These are phyloP conservation scores for Taphrina pruni DNA, from an alignment of 1,139 yeast species.

Conservation along the genomic window DNA sequence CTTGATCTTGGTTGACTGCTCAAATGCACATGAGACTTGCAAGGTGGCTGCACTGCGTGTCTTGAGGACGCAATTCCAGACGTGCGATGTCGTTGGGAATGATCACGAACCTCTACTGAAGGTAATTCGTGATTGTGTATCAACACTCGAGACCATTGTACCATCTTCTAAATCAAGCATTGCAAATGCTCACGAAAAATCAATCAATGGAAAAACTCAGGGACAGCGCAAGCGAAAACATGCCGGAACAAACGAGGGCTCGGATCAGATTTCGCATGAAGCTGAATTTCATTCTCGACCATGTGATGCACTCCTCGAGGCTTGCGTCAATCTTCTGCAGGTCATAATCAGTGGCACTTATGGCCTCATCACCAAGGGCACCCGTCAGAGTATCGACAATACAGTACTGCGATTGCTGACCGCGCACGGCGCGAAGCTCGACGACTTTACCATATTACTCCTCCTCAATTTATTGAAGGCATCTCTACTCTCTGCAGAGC, in stretches of 20 bases:
- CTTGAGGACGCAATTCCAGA: neutral
- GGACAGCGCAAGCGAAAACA: constrained; percentile 32
- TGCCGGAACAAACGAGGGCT: constrained; percentile 29
- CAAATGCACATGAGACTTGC: neutral
- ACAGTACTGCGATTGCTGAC: constrained; percentile 4
- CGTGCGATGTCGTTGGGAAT: constrained; percentile 2
- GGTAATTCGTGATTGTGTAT: constrained; percentile 1
- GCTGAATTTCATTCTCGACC: constrained; percentile 28
- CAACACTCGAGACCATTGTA: constrained; percentile 1
- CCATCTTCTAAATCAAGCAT: constrained; percentile 14
- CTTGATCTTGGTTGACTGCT: constrained; percentile 4
- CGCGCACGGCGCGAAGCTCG: neutral
- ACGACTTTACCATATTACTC: neutral
- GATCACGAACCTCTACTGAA: constrained; percentile 1
- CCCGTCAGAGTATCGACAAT: constrained; percentile 21
- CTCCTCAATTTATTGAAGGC: neutral
- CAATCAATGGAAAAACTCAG: neutral
- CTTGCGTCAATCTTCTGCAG: neutral
- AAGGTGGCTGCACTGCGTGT: neutral
- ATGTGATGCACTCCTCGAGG: neutral
- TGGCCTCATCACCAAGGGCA: constrained; percentile 17
- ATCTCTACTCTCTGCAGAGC: constrained; percentile 24
- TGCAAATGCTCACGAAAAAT: neutral
- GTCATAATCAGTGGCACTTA: neutral
- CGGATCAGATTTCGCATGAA: constrained; percentile 26